phyloP scores from a whole-genome alignment of 805 yeast genomes.

The Hemisphaericaspora nanyangensis region DNA sequence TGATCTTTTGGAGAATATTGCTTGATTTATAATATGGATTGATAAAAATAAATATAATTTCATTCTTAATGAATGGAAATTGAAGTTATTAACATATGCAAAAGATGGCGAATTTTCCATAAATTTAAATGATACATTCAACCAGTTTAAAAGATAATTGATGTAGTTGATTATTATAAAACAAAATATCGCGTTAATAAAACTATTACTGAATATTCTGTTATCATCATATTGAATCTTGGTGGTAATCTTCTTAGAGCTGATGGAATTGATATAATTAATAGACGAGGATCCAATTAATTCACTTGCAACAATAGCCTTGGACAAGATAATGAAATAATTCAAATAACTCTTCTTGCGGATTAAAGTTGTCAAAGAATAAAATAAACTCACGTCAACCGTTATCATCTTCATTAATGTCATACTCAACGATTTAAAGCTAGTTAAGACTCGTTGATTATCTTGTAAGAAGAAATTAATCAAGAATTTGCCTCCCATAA shows the following conservation, averaged over 20 bases:
- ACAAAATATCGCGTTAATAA: constrained; percentile 18
- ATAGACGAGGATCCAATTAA: constrained; percentile 25
- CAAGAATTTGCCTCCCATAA: constrained; percentile 24
- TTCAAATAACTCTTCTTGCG: constrained; percentile 14
- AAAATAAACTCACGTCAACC: constrained; percentile 21
- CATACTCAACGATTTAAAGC: constrained; percentile 13
- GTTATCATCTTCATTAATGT: constrained; percentile 19
- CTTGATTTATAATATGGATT: constrained; percentile 20
- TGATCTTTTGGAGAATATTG: constrained; percentile 5
- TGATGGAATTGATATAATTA: constrained; percentile 20
- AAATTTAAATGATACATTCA: constrained; percentile 3
- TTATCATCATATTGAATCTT: constrained; percentile 13
- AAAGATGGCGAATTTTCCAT: constrained; percentile 2
- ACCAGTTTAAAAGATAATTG: constrained; percentile 15
- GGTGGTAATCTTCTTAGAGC: constrained; percentile 12
- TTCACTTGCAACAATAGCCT: constrained; percentile 27
- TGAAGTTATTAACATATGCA: constrained; percentile 6
- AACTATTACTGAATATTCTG: constrained; percentile 9
- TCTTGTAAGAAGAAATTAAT: constrained; percentile 15
- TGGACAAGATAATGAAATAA: constrained; percentile 25
- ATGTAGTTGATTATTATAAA: constrained; percentile 17
- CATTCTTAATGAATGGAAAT: constrained; percentile 4
- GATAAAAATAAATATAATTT: constrained; percentile 17
- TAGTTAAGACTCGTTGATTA: constrained; percentile 10
- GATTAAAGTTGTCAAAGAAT: constrained; percentile 17